Evolutionary conservation across 2,329 filamentous ascomycete genomes (phyloP).

Genomic region (Aspergillus neoniger): DNA sequence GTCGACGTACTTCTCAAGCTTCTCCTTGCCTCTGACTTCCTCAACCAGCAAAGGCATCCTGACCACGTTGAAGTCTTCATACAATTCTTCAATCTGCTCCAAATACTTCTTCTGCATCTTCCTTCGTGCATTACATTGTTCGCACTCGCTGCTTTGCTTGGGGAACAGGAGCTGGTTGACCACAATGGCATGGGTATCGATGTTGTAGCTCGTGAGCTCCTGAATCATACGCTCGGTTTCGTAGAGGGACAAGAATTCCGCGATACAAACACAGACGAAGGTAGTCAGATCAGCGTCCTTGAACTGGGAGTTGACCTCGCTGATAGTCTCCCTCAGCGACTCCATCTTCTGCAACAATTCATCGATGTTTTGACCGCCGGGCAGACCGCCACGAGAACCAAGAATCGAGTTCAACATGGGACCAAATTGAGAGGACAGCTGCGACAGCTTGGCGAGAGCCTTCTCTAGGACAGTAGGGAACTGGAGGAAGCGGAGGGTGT

Average conservation of each 20-base stretch:
- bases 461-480: constrained; percentile 98
- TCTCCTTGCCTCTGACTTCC: constrained; percentile 94
- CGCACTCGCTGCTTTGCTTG: constrained; percentile 78
- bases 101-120: constrained; percentile 99
- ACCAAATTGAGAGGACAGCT: constrained; percentile 90
- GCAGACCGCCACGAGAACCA: constrained; percentile 72
- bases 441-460: constrained; percentile 93
- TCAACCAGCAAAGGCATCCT: constrained; percentile 96
- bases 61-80: constrained; percentile 98
- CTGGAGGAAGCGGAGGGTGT: constrained; percentile 97
- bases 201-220: constrained; percentile 87
- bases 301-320: constrained; percentile 96
- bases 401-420: constrained; percentile 94
- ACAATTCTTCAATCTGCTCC: constrained; percentile 96
- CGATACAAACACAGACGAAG: constrained; percentile 97
- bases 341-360: constrained; percentile 96
- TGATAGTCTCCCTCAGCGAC: constrained; percentile 85
- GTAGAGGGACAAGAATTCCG: constrained; percentile 94
- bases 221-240: constrained; percentile 99
- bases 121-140: constrained; percentile 89
- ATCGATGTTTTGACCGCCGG: constrained; percentile 88
- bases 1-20: constrained; percentile 69
- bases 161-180: constrained; percentile 98
- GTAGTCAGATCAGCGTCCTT: constrained; percentile 95
- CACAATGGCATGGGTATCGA: constrained; percentile 96